Evolutionary conservation across 1,284 basidiomycete species (phyloP), one percentile per base, ranked within the genome.

Genomic region (Sporisorium iseilematis-ciliati): DNA sequence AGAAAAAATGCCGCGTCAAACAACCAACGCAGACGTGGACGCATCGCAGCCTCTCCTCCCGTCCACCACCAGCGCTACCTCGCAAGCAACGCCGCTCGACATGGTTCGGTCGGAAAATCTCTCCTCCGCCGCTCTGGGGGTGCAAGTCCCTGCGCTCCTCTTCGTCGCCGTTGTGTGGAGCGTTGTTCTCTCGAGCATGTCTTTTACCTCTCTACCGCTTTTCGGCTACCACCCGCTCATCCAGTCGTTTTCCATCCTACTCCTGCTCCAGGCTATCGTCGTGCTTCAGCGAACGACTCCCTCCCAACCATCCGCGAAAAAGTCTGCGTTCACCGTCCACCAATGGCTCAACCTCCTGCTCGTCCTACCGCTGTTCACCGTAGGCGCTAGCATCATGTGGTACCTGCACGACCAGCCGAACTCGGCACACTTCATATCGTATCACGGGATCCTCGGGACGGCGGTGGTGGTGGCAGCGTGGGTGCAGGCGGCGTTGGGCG

Each of bases 171-270:
- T 80, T 3, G 65, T 79, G 1, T 82, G 78, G 78, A 53, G 50
- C 18, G 43, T 75, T 4, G 66, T 82, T 2, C 50, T 81, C 18
- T 20, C 50, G 46, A 46, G 52, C 12, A 65, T 81, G 56, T 50
- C 67, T 7, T 21, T 58, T 23, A 21, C 29, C 7, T 45, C 56
- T 0, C 57, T 82, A 7, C 79, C 80, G 3, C 59, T 82, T 2
- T 82, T 82, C 45, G 80, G 77, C 0, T 82, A 72, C 41, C 80
- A 82, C 33, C 80, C 80, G 0, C 35, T 82, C 11, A 51, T 82
- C 18, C 75, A 82, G 45, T 78, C 79, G 0, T 64, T 82, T 3
- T 41, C 50, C 18, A 68, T 82, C 21, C 55, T 82, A 0, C 49
- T 78, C 4, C 55, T 82, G 0, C 46, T 77, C 1, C 80, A 82